Evolutionary conservation across 2,329 filamentous ascomycete species (phyloP).

Genomic region (Aspergillus sp.): DNA sequence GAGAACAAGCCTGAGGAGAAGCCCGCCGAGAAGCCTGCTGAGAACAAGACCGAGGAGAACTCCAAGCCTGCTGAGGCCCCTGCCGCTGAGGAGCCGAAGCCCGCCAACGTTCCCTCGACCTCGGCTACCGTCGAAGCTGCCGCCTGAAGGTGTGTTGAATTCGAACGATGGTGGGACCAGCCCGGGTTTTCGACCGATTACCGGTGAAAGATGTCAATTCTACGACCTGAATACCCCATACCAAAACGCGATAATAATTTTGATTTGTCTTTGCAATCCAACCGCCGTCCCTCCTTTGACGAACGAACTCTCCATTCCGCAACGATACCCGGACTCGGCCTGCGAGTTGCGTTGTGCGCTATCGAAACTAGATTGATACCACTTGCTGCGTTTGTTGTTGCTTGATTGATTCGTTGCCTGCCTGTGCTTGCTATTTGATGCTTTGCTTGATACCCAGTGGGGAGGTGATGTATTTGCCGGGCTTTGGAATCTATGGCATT

Average conservation of each 20-base stretch:
- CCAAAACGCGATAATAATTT: slow-evolving; percentile 3
- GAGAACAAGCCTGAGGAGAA: slow-evolving; percentile 16
- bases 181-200: no score
- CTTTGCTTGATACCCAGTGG: slow-evolving; percentile 27
- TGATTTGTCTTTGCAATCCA: slow-evolving; percentile 11
- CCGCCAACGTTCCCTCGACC: slow-evolving; percentile 22
- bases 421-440: slow-evolving; percentile 16
- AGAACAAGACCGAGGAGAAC: slow-evolving; percentile 12
- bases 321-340: slow-evolving; percentile 16
- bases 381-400: slow-evolving; percentile 22
- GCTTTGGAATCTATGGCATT: slow-evolving; percentile 9
- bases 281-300: slow-evolving; percentile 18
- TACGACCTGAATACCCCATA: slow-evolving; percentile 5
- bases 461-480: slow-evolving; percentile 16
- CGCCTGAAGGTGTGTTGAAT: slow-evolving; percentile 33
- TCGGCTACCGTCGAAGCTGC: slow-evolving; percentile 34
- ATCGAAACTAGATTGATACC: slow-evolving; percentile 29
- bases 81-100: slow-evolving; percentile 23
- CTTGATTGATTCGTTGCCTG: slow-evolving; percentile 22
- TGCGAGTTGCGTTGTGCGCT: slow-evolving; percentile 17
- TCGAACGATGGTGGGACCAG: slow-evolving; percentile 36
- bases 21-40: slow-evolving; percentile 16
- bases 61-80: slow-evolving; percentile 18
- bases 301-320: slow-evolving; percentile 16
- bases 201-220: slow-evolving; percentile 12